These are phyloP conservation scores for Penicillium manginii DNA, from an alignment of 495 filamentous ascomycete species.

Conservation along the genomic window DNA sequence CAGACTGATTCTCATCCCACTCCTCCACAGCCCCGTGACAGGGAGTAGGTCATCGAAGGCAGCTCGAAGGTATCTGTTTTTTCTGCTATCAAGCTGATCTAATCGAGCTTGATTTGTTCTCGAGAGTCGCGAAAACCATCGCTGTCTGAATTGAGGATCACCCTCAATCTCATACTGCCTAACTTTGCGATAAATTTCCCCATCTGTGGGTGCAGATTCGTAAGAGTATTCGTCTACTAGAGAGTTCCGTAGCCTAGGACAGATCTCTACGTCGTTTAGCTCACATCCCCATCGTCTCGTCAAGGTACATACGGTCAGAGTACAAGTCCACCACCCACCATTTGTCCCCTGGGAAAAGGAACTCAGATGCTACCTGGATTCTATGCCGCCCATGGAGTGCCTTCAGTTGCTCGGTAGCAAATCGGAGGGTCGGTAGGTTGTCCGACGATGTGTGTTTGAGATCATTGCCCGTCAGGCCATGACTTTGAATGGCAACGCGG, in stretches of 20 bases:
- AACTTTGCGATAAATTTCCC: slow-evolving; percentile 38
- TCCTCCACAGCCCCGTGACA: slow-evolving; percentile 31
- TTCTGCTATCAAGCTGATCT: slow-evolving; percentile 6
- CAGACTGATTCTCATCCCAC: slow-evolving; percentile 28
- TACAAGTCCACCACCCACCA: slow-evolving; percentile 40
- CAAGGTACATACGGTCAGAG: slow-evolving; percentile 14
- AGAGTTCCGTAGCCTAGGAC: slow-evolving; percentile 17
- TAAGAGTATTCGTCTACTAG: slow-evolving; percentile 37
- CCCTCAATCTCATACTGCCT: slow-evolving; percentile 29
- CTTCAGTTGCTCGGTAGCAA: too few species aligned
- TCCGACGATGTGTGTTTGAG: too few species aligned
- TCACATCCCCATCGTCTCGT: too few species aligned
- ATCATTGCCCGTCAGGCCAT: too few species aligned
- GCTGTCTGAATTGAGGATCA: slow-evolving; percentile 17
- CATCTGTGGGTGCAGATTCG: slow-evolving; percentile 27
- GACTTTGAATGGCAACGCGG: too few species aligned
- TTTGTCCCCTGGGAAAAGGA: slow-evolving; percentile 19
- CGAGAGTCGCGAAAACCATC: slow-evolving; percentile 15
- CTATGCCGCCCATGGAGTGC: slow-evolving; percentile 23
- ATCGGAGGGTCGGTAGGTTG: too few species aligned
- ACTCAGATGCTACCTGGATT: slow-evolving; percentile 25
- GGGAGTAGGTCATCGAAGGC: slow-evolving; percentile 31
- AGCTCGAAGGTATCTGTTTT: slow-evolving; percentile 9
- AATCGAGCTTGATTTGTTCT: slow-evolving; percentile 17
- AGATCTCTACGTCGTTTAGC: slow-evolving; percentile 26